phyloP scores from a whole-genome alignment of 495 filamentous ascomycete genomes.

The Penicillium soppii region DNA sequence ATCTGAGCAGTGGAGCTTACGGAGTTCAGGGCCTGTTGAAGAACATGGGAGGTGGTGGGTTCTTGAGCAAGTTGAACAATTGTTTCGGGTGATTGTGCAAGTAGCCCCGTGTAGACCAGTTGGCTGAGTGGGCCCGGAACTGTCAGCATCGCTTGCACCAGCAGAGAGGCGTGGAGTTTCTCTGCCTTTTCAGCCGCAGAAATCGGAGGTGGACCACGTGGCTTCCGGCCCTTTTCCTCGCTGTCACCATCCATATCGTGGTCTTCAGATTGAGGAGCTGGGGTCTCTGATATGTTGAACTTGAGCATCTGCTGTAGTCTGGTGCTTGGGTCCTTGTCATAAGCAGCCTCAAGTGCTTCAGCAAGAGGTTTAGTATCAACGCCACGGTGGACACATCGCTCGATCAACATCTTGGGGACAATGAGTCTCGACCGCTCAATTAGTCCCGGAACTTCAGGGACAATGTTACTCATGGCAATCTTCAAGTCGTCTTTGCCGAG shows the following conservation, averaged over 20 bases:
- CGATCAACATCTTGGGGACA: constrained; percentile 77
- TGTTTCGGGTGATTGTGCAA: constrained; percentile 38
- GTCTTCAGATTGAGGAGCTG: constrained; percentile 12
- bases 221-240: constrained; percentile 30
- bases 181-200: constrained; percentile 26
- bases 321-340: constrained; percentile 53
- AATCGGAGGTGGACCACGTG: constrained; percentile 12
- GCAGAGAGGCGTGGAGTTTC: constrained; percentile 62
- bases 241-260: constrained; percentile 30
- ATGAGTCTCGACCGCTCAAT: constrained; percentile 71
- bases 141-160: constrained; percentile 64
- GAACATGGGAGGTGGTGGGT: constrained; percentile 62
- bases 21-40: constrained; percentile 66
- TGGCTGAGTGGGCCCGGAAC: constrained; percentile 55
- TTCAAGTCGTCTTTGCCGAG: constrained; percentile 80
- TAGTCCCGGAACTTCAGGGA: constrained; percentile 66
- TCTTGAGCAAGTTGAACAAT: constrained; percentile 55
- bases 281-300: constrained; percentile 34
- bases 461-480: constrained; percentile 62
- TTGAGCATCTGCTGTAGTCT: constrained; percentile 59
- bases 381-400: constrained; percentile 71
- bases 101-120: constrained; percentile 56
- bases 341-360: constrained; percentile 56
- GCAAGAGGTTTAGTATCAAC: constrained; percentile 61
- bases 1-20: constrained; percentile 55